Conservation (phyloP, 352 stramenopile species). For the Pelagophyceae sp. region DNA sequence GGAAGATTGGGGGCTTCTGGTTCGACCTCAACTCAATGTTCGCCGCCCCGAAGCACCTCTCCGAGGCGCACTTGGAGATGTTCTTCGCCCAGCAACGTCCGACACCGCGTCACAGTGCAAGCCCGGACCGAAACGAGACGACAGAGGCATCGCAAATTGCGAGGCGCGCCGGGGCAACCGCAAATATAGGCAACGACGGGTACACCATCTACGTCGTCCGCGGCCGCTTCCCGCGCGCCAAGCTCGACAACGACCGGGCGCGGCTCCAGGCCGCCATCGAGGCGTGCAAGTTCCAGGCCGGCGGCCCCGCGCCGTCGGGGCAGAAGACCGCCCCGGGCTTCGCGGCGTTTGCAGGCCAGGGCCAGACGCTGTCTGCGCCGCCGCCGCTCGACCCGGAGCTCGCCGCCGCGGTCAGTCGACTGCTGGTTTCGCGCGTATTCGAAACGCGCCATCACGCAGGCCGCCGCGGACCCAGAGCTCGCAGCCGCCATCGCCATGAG, state of each 20-base stretch:
- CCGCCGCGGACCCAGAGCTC: constrained; percentile 6
- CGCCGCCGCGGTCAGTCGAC: background rate
- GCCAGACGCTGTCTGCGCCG: background rate
- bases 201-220: constrained; percentile 14
- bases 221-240: background rate
- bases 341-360: background rate
- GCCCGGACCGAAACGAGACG: too few relatives aligned
- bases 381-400: background rate
- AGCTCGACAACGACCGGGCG: background rate
- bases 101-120: too few relatives aligned
- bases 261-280: background rate
- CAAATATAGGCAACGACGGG: background rate
- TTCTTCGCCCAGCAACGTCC: too few relatives aligned
- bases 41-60: background rate
- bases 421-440: too few relatives aligned
- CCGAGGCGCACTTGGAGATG: background rate
- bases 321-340: background rate
- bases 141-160: too few relatives aligned
- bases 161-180: too few relatives aligned
- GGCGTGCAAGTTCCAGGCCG: background rate
- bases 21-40: constrained; percentile 18
- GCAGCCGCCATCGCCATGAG: constrained; percentile 6
- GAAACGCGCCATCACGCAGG: too few relatives aligned
- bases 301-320: background rate
- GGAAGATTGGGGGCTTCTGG: background rate